Conservation (phyloP, 495 filamentous ascomycete species). For the Penicillium parvum region DNA sequence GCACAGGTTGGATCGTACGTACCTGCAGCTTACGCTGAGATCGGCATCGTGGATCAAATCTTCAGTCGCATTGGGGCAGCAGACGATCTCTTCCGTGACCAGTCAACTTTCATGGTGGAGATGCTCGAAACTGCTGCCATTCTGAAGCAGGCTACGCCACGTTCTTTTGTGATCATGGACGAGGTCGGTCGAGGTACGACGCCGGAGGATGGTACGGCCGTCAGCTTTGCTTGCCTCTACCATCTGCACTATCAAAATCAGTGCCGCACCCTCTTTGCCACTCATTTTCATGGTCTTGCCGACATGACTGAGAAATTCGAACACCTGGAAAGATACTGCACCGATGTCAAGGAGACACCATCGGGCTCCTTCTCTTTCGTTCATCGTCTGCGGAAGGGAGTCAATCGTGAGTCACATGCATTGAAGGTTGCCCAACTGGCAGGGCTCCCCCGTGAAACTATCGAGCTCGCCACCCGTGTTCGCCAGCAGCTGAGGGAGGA, state of each 20-base stretch:
- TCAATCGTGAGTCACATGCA: conserved; percentile 84
- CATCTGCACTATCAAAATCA: conserved; percentile 72
- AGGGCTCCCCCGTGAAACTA: conserved; percentile 60
- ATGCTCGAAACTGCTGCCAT: conserved; percentile 54
- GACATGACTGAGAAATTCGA: conserved; percentile 67
- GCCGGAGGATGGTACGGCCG: conserved; percentile 81
- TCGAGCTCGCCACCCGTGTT: conserved; percentile 48
- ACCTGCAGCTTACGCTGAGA: conserved; percentile 75
- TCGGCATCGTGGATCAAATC: conserved; percentile 86
- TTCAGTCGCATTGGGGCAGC: conserved; percentile 91
- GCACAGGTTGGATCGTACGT: conserved; percentile 92
- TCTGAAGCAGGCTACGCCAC: conserved; percentile 46
- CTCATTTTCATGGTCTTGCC: conserved; percentile 84
- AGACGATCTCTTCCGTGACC: conserved; percentile 85
- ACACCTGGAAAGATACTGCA: conserved; percentile 78
- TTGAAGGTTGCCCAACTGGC: conserved; percentile 88
- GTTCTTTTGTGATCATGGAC: conserved; percentile 95
- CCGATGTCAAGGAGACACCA: conserved; percentile 70
- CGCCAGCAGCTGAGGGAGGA: conserved; percentile 19
- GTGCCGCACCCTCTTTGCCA: conserved; percentile 84
- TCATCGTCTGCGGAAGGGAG: conserved; percentile 72
- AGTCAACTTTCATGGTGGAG: conserved; percentile 86
- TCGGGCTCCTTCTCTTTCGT: conserved; percentile 75
- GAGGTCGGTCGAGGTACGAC: conserved; percentile 94
- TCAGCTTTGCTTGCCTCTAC: conserved; percentile 82